Evolutionary conservation across 495 filamentous ascomycete species (phyloP).

Genomic region (Neurospora sp.): DNA sequence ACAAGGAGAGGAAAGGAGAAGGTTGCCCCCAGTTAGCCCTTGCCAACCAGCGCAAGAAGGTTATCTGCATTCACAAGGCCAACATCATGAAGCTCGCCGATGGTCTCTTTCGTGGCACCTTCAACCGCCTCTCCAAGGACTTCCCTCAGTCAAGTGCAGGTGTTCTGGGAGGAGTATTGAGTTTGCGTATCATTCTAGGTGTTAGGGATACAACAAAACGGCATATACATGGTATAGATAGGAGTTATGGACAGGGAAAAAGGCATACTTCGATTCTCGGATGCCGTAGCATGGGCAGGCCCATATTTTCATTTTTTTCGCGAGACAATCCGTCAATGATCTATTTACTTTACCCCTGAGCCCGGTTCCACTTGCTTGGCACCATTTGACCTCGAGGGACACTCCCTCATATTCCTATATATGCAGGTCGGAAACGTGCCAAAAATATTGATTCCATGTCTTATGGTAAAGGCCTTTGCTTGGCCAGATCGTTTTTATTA

Average conservation of each 20-base stretch:
- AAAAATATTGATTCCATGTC: background rate
- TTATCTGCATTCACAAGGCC: conserved; percentile 98
- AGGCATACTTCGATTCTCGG: background rate
- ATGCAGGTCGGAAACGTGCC: background rate
- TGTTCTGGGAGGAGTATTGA: background rate
- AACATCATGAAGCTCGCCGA: conserved; percentile 99
- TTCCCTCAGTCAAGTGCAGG: conserved; percentile 82
- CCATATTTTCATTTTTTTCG: background rate
- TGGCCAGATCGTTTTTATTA: background rate
- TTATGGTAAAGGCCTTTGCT: background rate
- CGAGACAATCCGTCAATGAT: background rate
- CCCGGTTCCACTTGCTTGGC: background rate
- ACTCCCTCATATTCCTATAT: background rate
- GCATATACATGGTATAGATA: background rate
- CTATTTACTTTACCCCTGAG: background rate
- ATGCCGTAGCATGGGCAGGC: background rate
- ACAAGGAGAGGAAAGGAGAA: background rate
- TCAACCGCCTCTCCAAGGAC: conserved; percentile 83
- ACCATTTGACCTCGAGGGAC: background rate
- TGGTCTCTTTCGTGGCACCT: conserved; percentile 94
- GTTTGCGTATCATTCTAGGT: background rate
- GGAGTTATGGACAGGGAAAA: background rate
- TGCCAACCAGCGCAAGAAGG: conserved; percentile 41
- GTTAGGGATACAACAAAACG: background rate
- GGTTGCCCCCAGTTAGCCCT: too few relatives aligned